Evolutionary conservation across 768 basidiomycete species (phyloP).

Genomic region (Collybiopsis confluens): DNA sequence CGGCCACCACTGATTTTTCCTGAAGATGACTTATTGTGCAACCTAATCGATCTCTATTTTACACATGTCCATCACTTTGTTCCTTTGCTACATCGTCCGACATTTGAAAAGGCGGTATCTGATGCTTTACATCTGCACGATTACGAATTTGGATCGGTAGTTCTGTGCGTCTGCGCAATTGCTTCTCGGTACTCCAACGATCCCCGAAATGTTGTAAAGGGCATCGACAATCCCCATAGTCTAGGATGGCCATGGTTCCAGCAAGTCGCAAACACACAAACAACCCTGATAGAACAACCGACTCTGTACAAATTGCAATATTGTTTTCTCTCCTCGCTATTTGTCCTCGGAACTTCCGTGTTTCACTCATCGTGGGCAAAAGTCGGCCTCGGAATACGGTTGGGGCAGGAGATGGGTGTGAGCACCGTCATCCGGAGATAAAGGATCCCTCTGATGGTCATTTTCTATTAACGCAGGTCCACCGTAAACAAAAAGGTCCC

Average conservation of each 20-base stretch:
- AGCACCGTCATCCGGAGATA: constrained; percentile 20
- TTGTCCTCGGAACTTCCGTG: constrained; percentile 41
- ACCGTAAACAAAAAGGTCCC: constrained; percentile 10
- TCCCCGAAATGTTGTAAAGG: constrained; percentile 29
- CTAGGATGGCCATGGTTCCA: constrained; percentile 33
- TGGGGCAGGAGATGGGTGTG: constrained; percentile 41
- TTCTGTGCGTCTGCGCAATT: constrained; percentile 49
- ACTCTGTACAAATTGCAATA: constrained; percentile 53
- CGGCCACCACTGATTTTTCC: constrained; percentile 23
- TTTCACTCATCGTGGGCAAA: constrained; percentile 39
- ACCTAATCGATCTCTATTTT: constrained; percentile 50
- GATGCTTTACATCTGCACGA: background rate
- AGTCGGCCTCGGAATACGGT: constrained; percentile 34
- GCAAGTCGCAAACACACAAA: constrained; percentile 43
- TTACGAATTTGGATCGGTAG: constrained; percentile 32
- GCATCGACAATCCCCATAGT: background rate
- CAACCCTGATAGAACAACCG: constrained; percentile 44
- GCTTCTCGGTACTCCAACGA: constrained; percentile 41
- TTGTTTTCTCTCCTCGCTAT: constrained; percentile 41
- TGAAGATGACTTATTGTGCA: constrained; percentile 28
- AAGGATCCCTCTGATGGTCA: constrained; percentile 10
- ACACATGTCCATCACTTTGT: constrained; percentile 28
- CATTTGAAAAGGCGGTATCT: constrained; percentile 36
- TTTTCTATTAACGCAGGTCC: background rate
- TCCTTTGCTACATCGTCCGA: constrained; percentile 49